Evolutionary conservation across 164 flowering plant genomes (phyloP), one percentile per base, ranked within the genome.

Genomic region (Kalanchoe fedtschenkoi): DNA sequence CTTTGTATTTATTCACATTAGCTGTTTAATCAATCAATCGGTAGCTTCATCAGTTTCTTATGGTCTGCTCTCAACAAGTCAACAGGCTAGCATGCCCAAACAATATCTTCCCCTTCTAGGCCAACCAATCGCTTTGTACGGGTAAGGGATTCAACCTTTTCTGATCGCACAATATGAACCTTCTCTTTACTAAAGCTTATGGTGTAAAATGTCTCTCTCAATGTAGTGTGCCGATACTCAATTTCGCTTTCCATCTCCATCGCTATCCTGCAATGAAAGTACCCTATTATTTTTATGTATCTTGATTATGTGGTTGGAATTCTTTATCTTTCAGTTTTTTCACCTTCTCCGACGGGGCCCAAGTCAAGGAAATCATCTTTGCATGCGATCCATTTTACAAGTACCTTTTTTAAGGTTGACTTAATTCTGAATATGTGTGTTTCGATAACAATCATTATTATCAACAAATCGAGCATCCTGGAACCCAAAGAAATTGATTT

Each of bases 31-130:
- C n/a, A 15, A 42, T 1, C 17, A 16, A 1, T 15, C 2, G 19
- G 7, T 17, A 29, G 19, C 13, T 6, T 29, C 4, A n/a, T 32
- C 3, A 10, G 8, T 8, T 17, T 13, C 11, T 9, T 57, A 57
- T 57, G 38, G 6, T 67, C 35, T 24, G n/a, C 13, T 14, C n/a
- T 22, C 43, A 35, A 32, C 39, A 11, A 24, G 32, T 58, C 61
- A n/a, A 60, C 67, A 92, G 96, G 98, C 93, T 29, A 86, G 72
- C 82, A 86, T 89, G 96, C 98, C 98, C 42, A 92, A 92, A 87
- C 98, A 92, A 75, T 92, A 92, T 76, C 89, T 92, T 66, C 96
- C 96, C 33, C 91, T 92, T 63, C 59, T 92, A 21, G 91, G 85
- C 68, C 96, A 89, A 66, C 96, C 96, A 6, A 88, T 92, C 70